Evolutionary conservation across 1,139 yeast species (phyloP).

Genomic region (Hemisphaericaspora xylanilytica): DNA sequence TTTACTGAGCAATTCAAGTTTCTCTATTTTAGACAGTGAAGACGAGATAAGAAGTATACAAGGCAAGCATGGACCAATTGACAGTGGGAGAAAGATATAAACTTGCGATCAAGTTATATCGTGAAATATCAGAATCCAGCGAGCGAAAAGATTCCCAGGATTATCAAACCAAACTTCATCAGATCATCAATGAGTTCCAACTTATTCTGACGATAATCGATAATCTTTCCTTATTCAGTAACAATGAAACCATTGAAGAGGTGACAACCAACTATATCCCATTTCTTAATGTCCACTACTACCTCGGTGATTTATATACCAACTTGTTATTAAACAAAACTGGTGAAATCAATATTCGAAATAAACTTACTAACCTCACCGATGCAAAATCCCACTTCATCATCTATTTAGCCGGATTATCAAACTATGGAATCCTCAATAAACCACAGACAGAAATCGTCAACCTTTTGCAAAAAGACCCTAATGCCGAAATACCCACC

Average conservation of each 20-base stretch:
- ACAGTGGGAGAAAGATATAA: slow-evolving; percentile 23
- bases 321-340: slow-evolving; percentile 7
- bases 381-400: slow-evolving; percentile 40
- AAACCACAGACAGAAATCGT: slow-evolving; percentile 37
- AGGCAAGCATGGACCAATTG: slow-evolving; percentile 14
- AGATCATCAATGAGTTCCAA: slow-evolving; percentile 27
- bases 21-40: no score
- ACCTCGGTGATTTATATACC: slow-evolving; percentile 41
- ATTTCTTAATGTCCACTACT: slow-evolving; percentile 51
- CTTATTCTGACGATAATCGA: slow-evolving; percentile 25
- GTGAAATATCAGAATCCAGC: slow-evolving; percentile 10
- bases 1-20: no score
- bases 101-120: slow-evolving; percentile 12
- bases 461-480: slow-evolving; percentile 40
- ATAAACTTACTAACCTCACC: slow-evolving; percentile 41
- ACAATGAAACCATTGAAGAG: slow-evolving; percentile 59
- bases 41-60: no score
- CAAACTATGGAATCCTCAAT: slow-evolving; percentile 41
- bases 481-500: slow-evolving; percentile 20
- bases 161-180: slow-evolving; percentile 24
- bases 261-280: slow-evolving; percentile 55
- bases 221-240: slow-evolving; percentile 51
- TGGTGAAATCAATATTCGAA: slow-evolving; percentile 15
- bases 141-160: slow-evolving; percentile 26
- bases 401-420: slow-evolving; percentile 41